Conservation (phyloP, 495 filamentous ascomycete species). For the Bryoglossum gracile region DNA sequence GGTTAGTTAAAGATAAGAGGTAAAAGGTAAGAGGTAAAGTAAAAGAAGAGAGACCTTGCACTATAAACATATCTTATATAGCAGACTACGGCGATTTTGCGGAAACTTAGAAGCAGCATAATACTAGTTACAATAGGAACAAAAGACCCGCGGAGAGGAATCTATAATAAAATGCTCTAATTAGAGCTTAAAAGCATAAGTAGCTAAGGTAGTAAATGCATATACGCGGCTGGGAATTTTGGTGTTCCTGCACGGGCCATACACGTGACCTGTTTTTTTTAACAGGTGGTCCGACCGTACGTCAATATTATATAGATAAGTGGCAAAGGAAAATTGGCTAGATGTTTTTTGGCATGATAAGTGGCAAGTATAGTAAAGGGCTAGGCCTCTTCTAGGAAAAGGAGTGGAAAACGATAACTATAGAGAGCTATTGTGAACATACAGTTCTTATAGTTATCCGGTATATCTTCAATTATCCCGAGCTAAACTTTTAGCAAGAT, state of each 20-base stretch:
- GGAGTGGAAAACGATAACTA: not conserved
- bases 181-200: not conserved
- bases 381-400: not conserved
- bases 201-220: too few species aligned
- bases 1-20: not conserved
- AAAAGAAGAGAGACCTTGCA: not conserved
- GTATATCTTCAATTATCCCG: not conserved
- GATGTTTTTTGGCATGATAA: not conserved
- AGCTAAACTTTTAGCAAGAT: not conserved
- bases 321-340: not conserved
- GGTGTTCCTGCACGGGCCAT: not conserved
- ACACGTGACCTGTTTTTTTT: not conserved
- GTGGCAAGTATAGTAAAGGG: not conserved
- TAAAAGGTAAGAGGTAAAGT: not conserved
- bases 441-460: not conserved
- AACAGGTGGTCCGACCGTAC: not conserved
- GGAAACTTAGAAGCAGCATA: not conserved
- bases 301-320: not conserved
- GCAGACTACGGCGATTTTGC: not conserved
- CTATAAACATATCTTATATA: not conserved
- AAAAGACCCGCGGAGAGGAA: not conserved
- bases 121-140: not conserved
- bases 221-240: too few species aligned
- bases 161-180: not conserved
- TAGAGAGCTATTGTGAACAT: not conserved